Evolutionary conservation across 139 green algal species (phyloP), one percentile per base, ranked within the genome.

Genomic region (Picochlorum sp.): DNA sequence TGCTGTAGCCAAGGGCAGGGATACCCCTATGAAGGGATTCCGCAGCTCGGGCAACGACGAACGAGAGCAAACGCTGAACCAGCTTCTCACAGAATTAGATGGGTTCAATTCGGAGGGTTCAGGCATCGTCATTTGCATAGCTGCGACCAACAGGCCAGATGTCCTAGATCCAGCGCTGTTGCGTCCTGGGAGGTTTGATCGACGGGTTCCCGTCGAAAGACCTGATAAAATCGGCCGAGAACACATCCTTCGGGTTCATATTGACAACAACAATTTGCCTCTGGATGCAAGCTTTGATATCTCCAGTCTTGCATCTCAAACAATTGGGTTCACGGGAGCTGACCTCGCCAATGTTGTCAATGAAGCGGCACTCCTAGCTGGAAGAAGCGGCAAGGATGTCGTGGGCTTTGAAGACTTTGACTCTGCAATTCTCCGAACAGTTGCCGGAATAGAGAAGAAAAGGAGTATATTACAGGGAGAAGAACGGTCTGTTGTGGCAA

Each of bases 371-470:
- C 80, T 95, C 21, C 37, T 74, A 14, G 83, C 90, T 3, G 79
- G 70, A 16, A 62, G 70, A 14, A 23, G 37, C 50, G 62, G 28
- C 2, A 56, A 37, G 26, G n/a, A 54, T 38, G 10, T 8, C 9
- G 46, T 69, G 6, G 24, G 23, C 38, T 6, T 73, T 63, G 52
- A 32, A 30, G 87, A 94, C 66, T 94, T 94, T 73, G 85, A 90
- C 63, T 61, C 68, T 8, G 87, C 87, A 4, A 71, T 94, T 21
- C 62, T 94, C 63, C 66, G 87, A 9, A 66, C 84, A n/a, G 78
- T 92, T 45, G 87, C 85, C 13, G 90, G 90, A 54, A 80, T 97
- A 23, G 90, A 97, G 76, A 97, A 97, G 82, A 97, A 97, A 76
- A 61, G 90, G 37, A 83, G 66, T 45, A 74, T 92, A 10, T 57